Evolutionary conservation across 2,329 filamentous ascomycete genomes (phyloP), one percentile per base, ranked within the genome.

Genomic region (Scytalidium sp.): DNA sequence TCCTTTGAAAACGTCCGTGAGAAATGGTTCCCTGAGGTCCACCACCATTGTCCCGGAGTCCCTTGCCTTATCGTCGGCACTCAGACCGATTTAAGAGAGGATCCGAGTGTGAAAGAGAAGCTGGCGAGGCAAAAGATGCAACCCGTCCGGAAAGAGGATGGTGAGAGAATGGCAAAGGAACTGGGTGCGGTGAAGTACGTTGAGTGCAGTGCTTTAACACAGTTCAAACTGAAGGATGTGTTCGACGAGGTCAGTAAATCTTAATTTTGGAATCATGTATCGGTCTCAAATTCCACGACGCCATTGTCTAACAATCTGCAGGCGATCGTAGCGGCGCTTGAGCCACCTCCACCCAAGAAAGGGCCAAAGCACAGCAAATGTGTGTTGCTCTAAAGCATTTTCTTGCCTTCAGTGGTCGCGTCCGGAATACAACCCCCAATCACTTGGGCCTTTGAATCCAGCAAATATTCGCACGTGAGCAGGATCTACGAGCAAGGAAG

Each of bases 1-100:
- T 97, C 92, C 7, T 99, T 99, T 71, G 94, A 99, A 71, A 99
- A 99, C 87, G 94, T 97, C 46, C 86, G 92, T 64, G 93, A 97
- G 79, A 97, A 97, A 73, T 97, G 92, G 93, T 96, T 97, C 64
- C 94, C 94, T 42, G 94, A 99, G 74, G 94, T 99, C 41, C 92
- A 96, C 70, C 94, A 99, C 73, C 94, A 99, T 74, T 99, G 94
- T 69, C 94, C 94, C 17, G 94, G 94, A 57, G 94, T 99, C 32
- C 94, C 94, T 47, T 97, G 94, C 79, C 79, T 99, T 58, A 97
- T 99, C 60, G 94, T 99, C 54, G 94, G 94, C 63, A 99, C 94
- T 20, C 94, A 99, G 75, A 92, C 93, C 56, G 94, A 99, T 84
- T 78, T 99, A 72, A 80, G 94, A 65, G 91, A 97, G 57, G 94